Evolutionary conservation across 352 stramenopile species (phyloP), one percentile per base, ranked within the genome.

Genomic region (Blastocystis sp.): DNA sequence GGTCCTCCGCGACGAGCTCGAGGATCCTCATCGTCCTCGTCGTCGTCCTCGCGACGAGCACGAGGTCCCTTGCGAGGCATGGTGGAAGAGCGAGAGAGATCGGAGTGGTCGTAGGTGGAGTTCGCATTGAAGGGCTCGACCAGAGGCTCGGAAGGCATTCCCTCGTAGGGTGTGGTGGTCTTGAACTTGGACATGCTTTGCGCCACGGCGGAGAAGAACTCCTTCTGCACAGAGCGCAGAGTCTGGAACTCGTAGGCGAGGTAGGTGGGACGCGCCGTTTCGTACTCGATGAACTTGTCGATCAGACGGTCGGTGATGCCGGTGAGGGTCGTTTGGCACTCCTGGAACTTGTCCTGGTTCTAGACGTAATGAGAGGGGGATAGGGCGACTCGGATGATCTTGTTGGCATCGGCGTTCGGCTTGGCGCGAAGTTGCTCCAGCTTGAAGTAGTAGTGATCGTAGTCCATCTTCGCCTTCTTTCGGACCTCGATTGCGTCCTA

Each of bases 381-480:
- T n/a, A 18, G 30, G 20, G 7, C 1, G 75, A 76, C 78, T 26
- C 66, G 63, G 55, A 89, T 76, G 16, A 79, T 45, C 43, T 89
- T 79, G 30, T 76, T 89, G 37, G 78, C 56, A 53, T 89, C 78
- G 20, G 66, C 26, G 55, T 89, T 89, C 26, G 63, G 50, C 64
- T 89, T 89, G 55, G 34, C 47, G 3, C 47, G 63, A 24, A 89
- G 47, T 39, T 89, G 55, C 37, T 89, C 78, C 41, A 89, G 26
- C 66, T 89, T 89, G 63, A 79, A 76, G 43, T 79, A 89, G 47
- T 89, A 89, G 66, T 89, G 78, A 45, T 89, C 78, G 66, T 89
- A 89, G 66, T 89, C 78, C 78, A 89, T 89, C 55, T 89, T 89
- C 13, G 47, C 47, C 43, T 76, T 63, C 63, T 79, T 89, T 18